phyloP scores from a whole-genome alignment of 2,329 filamentous ascomycete genomes.

The Aspergillus aculeatus region DNA sequence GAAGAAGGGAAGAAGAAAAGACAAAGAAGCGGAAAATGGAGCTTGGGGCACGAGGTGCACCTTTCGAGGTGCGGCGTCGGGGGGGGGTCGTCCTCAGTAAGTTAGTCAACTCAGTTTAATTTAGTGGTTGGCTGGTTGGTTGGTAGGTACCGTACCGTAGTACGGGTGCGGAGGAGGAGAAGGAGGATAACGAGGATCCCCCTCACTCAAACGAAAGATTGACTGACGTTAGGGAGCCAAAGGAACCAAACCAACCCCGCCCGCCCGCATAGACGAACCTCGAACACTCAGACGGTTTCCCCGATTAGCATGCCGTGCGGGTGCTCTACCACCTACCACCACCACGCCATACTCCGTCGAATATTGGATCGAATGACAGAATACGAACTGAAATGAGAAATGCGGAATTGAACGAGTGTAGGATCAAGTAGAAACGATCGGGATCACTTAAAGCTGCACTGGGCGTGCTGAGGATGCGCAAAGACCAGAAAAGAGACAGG shows the following conservation, averaged over 20 bases:
- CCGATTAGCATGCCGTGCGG: not conserved
- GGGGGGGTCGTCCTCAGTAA: too few species aligned
- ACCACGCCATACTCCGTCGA: not conserved
- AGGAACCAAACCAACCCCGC: constrained; percentile 21
- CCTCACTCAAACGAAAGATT: constrained; percentile 7
- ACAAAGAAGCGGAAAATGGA: constrained; percentile 6
- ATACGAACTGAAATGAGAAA: too few species aligned
- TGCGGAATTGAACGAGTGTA: not conserved
- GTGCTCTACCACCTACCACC: not conserved
- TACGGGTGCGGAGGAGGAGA: not conserved
- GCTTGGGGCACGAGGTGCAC: constrained; percentile 6
- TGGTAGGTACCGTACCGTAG: not conserved
- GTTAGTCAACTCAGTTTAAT: too few species aligned
- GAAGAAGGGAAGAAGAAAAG: not conserved
- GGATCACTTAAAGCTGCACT: not conserved
- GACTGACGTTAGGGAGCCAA: constrained; percentile 17
- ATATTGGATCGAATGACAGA: too few species aligned
- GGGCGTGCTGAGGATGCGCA: too few species aligned
- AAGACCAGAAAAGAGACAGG: not conserved
- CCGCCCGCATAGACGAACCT: constrained; percentile 9
- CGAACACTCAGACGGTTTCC: not conserved
- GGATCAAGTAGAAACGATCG: not conserved
- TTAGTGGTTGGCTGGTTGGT: not conserved
- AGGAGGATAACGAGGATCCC: constrained; percentile 12
- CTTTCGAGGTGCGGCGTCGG: too few species aligned